phyloP scores from a whole-genome alignment of 2,329 filamentous ascomycete species.

The Fusarium sp. region DNA sequence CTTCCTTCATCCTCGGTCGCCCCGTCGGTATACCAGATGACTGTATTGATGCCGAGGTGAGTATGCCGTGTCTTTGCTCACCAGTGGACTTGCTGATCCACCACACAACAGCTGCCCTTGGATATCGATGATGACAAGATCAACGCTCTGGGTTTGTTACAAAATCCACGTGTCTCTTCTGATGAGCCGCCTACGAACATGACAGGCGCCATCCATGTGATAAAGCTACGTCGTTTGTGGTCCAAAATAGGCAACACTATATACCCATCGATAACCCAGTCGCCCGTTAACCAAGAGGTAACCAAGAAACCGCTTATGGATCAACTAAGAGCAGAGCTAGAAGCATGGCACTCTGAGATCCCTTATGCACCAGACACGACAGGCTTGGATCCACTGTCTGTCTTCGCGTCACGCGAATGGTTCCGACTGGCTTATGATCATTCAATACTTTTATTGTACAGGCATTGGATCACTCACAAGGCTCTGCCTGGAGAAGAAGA shows the following conservation, averaged over 20 bases:
- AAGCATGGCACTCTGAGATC: constrained; percentile 39
- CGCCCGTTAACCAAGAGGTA: constrained; percentile 1
- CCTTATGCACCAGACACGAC: constrained; percentile 23
- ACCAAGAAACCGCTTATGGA: constrained; percentile 29
- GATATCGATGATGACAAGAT: constrained; percentile 31
- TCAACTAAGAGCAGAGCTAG: constrained; percentile 37
- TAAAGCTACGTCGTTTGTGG: constrained; percentile 45
- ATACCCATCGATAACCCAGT: constrained; percentile 30
- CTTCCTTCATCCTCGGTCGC: constrained; percentile 25
- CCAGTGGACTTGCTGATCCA: not conserved
- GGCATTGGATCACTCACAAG: constrained; percentile 39
- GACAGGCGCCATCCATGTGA: constrained; percentile 44
- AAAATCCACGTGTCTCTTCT: constrained; percentile 9
- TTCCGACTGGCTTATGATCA: constrained; percentile 52
- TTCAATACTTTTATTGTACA: constrained; percentile 51
- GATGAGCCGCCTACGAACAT: constrained; percentile 40
- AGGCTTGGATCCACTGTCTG: constrained; percentile 34
- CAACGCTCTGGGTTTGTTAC: constrained; percentile 10
- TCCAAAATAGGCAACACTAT: constrained; percentile 42
- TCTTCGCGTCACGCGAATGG: constrained; percentile 51
- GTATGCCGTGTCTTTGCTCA: not conserved
- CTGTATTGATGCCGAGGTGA: constrained; percentile 28
- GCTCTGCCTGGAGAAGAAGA: constrained; percentile 21
- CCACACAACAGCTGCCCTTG: constrained; percentile 5
- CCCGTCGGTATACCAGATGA: constrained; percentile 28